Evolutionary conservation across 768 basidiomycete genomes (phyloP).

Genomic region (Candolleomyces efflorescens): DNA sequence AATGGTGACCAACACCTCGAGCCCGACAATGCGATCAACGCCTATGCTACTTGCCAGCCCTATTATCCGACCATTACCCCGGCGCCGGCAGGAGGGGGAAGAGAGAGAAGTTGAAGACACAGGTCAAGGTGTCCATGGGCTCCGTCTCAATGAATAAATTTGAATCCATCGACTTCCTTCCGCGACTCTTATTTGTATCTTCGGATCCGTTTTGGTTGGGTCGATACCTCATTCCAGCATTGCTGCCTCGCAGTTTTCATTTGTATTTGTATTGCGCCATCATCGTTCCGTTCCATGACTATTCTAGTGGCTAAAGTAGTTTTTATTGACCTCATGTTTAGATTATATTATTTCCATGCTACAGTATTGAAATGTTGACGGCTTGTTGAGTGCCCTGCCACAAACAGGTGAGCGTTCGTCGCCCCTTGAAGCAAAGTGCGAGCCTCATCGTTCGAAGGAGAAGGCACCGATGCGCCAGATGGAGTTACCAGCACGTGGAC

Average conservation of each 20-base stretch:
- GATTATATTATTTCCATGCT: no score
- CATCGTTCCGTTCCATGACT: background rate
- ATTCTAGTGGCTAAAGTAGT: no score
- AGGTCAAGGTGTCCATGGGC: background rate
- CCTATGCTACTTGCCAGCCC: slow-evolving; percentile 68
- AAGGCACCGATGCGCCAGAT: background rate
- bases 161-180: background rate
- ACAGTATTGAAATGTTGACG: no score
- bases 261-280: background rate
- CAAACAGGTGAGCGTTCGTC: no score
- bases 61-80: slow-evolving; percentile 63
- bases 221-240: background rate
- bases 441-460: no score
- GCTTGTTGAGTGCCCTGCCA: no score
- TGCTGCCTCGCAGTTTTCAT: background rate
- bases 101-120: slow-evolving; percentile 59
- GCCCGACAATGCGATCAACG: slow-evolving; percentile 69
- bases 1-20: slow-evolving; percentile 56
- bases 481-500: background rate
- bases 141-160: background rate
- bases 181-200: background rate
- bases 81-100: slow-evolving; percentile 54
- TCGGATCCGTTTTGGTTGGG: background rate
- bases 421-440: no score
- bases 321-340: no score